phyloP scores from a whole-genome alignment of 1,284 basidiomycete species.

The Grifola frondosa region DNA sequence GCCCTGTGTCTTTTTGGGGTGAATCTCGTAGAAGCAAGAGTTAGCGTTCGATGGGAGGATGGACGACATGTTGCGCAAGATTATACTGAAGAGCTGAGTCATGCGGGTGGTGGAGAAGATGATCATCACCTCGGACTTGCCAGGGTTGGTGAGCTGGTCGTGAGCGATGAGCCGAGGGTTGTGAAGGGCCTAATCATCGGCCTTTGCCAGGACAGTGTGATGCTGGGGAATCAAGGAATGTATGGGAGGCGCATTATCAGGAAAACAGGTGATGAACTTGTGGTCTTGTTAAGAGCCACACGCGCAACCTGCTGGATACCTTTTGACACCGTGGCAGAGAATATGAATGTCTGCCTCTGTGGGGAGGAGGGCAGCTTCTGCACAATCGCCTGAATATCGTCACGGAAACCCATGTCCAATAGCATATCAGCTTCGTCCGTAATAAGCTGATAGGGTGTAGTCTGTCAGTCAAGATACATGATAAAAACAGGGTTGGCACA shows the following conservation, averaged over 20 bases:
- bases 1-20: slow-evolving; percentile 77
- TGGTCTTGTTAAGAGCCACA: slow-evolving; percentile 50
- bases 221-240: slow-evolving; percentile 85
- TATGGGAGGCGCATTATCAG: slow-evolving; percentile 53
- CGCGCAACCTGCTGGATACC: slow-evolving; percentile 62
- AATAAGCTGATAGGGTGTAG: slow-evolving; percentile 55
- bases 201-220: slow-evolving; percentile 68
- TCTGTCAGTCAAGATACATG: slow-evolving; percentile 11
- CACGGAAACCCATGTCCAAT: slow-evolving; percentile 93
- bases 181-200: slow-evolving; percentile 76
- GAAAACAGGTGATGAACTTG: slow-evolving; percentile 62
- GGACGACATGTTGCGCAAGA: slow-evolving; percentile 54
- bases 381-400: slow-evolving; percentile 81
- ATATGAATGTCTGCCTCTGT: slow-evolving; percentile 86
- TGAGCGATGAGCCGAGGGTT: slow-evolving; percentile 80
- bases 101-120: slow-evolving; percentile 92
- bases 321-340: slow-evolving; percentile 82
- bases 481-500: slow-evolving; percentile 32
- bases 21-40: slow-evolving; percentile 78
- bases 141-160: slow-evolving; percentile 79
- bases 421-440: slow-evolving; percentile 95
- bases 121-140: slow-evolving; percentile 76
- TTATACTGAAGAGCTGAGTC: slow-evolving; percentile 72
- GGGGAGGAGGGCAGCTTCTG: slow-evolving; percentile 62
- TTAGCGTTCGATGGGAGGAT: slow-evolving; percentile 46